phyloP scores from a whole-genome alignment of 768 basidiomycete genomes.

The Termitomyces sp. region DNA sequence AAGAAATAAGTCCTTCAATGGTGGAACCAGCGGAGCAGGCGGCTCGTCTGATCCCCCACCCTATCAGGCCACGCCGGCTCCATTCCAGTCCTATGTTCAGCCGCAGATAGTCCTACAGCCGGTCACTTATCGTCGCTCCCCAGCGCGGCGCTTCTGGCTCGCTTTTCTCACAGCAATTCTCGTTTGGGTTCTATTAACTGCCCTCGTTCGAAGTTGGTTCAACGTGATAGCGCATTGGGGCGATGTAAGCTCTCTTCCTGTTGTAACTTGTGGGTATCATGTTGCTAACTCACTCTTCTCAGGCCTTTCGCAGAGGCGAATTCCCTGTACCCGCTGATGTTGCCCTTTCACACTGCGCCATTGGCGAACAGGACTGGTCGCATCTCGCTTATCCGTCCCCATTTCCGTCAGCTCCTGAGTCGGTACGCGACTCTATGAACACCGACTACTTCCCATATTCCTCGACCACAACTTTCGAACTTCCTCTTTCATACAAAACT shows the following conservation, averaged over 20 bases:
- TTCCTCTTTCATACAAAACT: slow-evolving; percentile 20
- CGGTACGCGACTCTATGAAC: neutral
- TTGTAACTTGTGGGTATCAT: neutral
- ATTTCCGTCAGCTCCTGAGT: neutral
- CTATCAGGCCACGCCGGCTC: slow-evolving; percentile 9
- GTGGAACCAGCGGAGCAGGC: slow-evolving; percentile 1
- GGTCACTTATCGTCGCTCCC: slow-evolving; percentile 10
- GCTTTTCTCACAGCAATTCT: slow-evolving; percentile 17
- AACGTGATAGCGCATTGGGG: slow-evolving; percentile 6
- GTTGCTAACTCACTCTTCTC: neutral
- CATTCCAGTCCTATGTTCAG: slow-evolving; percentile 1
- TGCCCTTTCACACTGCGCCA: slow-evolving; percentile 7
- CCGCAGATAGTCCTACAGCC: slow-evolving; percentile 1
- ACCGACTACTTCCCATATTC: slow-evolving; percentile 10
- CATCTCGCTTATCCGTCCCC: neutral
- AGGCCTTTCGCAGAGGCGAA: slow-evolving; percentile 12
- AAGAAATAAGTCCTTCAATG: neutral
- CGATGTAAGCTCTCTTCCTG: slow-evolving; percentile 1
- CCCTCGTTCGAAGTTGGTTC: slow-evolving; percentile 15
- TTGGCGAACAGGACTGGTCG: slow-evolving; percentile 7
- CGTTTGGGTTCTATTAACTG: slow-evolving; percentile 18
- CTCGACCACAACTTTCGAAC: slow-evolving; percentile 14
- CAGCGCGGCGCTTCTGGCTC: slow-evolving; percentile 19
- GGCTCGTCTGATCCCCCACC: slow-evolving; percentile 5
- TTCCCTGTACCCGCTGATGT: slow-evolving; percentile 15